phyloP scores from a whole-genome alignment of 345 rosid species.

The Camelina neglecta region DNA sequence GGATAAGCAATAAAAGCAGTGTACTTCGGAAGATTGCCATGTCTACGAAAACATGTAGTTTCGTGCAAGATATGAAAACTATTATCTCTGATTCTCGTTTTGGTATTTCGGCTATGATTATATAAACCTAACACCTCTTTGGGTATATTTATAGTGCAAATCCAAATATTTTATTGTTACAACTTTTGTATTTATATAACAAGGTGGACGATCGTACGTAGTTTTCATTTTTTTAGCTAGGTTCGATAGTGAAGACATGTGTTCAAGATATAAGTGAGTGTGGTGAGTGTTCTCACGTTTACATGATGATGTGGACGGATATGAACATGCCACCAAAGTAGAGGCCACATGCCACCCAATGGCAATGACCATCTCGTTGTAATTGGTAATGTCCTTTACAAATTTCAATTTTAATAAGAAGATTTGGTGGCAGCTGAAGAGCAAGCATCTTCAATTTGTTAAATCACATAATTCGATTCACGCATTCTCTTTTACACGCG shows the following conservation, averaged over 20 bases:
- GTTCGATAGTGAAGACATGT: neutral
- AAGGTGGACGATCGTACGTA: neutral
- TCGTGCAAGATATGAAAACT: neutral
- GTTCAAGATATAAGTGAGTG: neutral
- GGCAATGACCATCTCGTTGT: neutral
- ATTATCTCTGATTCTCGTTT: conserved; percentile 16
- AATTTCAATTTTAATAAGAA: neutral
- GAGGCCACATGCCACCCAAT: conserved; percentile 13
- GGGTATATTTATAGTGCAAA: conserved; percentile 25
- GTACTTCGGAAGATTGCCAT: conserved; percentile 28
- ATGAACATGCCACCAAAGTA: conserved; percentile 23
- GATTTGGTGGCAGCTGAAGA: conserved; percentile 36
- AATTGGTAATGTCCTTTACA: neutral
- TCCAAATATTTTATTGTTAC: neutral
- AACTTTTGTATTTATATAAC: neutral
- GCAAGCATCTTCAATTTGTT: conserved; percentile 1
- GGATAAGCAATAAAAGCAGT: conserved; percentile 27
- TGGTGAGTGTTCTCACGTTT: conserved; percentile 5
- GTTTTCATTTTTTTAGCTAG: neutral
- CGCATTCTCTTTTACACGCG: conserved; percentile 18
- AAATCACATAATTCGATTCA: conserved; percentile 16
- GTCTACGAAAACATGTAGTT: neutral
- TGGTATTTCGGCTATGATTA: conserved; percentile 3
- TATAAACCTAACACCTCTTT: neutral
- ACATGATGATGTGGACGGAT: conserved; percentile 8